phyloP scores from a whole-genome alignment of 257 asterid species.

The Capsicum rhomboideum region DNA sequence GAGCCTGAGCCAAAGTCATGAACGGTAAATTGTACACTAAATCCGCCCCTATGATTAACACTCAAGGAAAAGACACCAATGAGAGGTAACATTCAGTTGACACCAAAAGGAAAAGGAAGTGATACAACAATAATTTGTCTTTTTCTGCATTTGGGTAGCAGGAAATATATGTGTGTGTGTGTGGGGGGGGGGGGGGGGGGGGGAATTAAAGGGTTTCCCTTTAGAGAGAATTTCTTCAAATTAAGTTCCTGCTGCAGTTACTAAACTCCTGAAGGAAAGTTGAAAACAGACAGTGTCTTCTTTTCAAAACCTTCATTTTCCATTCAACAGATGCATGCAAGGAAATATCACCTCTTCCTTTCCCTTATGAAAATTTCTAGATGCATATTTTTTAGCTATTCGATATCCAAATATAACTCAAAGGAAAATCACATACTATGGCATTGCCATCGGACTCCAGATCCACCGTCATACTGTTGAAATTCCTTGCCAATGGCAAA shows the following conservation, averaged over 20 bases:
- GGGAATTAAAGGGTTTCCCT: background rate
- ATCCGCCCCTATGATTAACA: background rate
- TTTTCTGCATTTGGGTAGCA: background rate
- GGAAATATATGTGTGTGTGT: background rate
- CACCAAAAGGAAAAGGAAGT: background rate
- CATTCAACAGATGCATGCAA: background rate
- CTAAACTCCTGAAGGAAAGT: background rate
- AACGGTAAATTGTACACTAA: background rate
- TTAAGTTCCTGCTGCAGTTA: background rate
- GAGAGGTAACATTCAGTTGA: background rate
- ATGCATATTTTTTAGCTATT: background rate
- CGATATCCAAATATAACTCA: background rate
- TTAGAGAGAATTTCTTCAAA: background rate
- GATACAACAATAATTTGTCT: background rate
- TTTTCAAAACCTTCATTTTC: background rate
- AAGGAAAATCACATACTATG: slow-evolving; percentile 42
- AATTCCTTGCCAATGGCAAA: slow-evolving; percentile 92
- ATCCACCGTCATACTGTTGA: slow-evolving; percentile 61
- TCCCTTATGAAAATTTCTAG: background rate
- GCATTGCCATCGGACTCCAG: slow-evolving; percentile 54
- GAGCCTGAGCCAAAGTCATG: background rate
- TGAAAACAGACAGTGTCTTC: background rate
- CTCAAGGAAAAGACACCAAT: background rate
- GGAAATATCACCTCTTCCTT: background rate
- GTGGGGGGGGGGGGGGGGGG: too few relatives aligned